Conservation (phyloP, 805 yeast species). For the Metschnikowia picachoensis region DNA sequence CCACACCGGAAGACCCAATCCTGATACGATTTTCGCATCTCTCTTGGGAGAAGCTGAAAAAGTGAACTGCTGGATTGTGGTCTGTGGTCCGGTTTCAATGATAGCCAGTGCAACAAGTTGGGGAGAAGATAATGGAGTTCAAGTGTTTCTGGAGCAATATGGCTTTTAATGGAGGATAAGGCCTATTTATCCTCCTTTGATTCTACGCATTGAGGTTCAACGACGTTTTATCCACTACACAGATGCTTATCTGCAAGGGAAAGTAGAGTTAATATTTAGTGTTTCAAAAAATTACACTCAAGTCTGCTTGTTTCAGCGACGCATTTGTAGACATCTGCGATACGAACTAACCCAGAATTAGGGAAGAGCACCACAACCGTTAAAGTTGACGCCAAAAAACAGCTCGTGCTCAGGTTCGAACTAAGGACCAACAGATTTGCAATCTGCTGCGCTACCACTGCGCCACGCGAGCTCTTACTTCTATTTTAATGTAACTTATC, state of each 20-base stretch:
- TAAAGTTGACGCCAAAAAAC: constrained; percentile 22
- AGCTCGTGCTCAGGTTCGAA: constrained; percentile 92
- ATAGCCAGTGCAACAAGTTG: constrained; percentile 37
- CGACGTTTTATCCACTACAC: too few species aligned
- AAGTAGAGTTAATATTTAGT: too few species aligned
- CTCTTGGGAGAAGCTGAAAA: constrained; percentile 26
- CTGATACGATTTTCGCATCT: constrained; percentile 29
- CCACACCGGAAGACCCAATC: constrained; percentile 43
- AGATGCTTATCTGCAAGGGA: too few species aligned
- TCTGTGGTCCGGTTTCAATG: constrained; percentile 55
- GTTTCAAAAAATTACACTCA: too few species aligned
- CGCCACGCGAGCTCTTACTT: constrained; percentile 78
- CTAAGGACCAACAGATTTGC: constrained; percentile 98
- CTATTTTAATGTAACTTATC: too few species aligned
- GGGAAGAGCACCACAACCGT: background rate
- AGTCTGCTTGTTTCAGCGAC: too few species aligned
- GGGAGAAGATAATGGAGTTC: constrained; percentile 33
- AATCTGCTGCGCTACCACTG: constrained; percentile 99
- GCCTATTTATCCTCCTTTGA: too few species aligned
- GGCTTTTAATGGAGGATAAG: too few species aligned
- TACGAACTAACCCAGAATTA: background rate
- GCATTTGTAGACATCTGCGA: too few species aligned
- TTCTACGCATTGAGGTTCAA: too few species aligned
- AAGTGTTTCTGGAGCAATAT: constrained; percentile 38
- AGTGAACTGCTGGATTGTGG: constrained; percentile 48